Evolutionary conservation across 2,329 filamentous ascomycete genomes (phyloP).

Genomic region (Pseudogymnoascus sp.): DNA sequence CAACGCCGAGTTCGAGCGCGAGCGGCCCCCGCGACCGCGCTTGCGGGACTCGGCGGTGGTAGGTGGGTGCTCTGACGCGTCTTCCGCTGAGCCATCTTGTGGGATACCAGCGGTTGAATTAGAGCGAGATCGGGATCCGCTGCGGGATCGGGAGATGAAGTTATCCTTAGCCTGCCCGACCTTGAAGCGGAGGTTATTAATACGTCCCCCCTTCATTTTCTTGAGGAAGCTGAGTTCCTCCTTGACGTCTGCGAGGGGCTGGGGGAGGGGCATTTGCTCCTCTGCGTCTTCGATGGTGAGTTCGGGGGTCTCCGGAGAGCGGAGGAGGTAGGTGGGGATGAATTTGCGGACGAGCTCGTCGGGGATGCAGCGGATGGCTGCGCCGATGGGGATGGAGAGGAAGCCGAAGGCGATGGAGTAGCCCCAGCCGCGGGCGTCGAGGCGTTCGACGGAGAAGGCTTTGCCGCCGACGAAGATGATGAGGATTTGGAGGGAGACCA

Average conservation of each 20-base stretch:
- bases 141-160: conserved; percentile 53
- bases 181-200: conserved; percentile 74
- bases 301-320: conserved; percentile 24
- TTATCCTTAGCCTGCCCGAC: conserved; percentile 67
- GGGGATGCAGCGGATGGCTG: conserved; percentile 74
- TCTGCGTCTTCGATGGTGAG: conserved; percentile 59
- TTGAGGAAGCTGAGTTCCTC: conserved; percentile 76
- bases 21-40: conserved; percentile 59
- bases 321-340: conserved; percentile 25
- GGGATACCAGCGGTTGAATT: conserved; percentile 62
- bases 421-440: conserved; percentile 75
- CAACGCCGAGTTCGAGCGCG: conserved; percentile 58
- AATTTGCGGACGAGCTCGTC: conserved; percentile 41
- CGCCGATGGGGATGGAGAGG: conserved; percentile 76
- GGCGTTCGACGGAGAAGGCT: conserved; percentile 57
- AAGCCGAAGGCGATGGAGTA: conserved; percentile 77
- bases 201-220: conserved; percentile 69
- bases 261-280: conserved; percentile 58
- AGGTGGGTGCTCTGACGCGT: conserved; percentile 40
- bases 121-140: conserved; percentile 54
- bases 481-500: conserved; percentile 81
- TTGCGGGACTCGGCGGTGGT: conserved; percentile 53
- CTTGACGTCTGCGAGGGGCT: conserved; percentile 64
- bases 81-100: conserved; percentile 46
- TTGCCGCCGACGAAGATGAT: conserved; percentile 81